Evolutionary conservation across 2,329 filamentous ascomycete species (phyloP), one percentile per base, ranked within the genome.

Genomic region (Cladophialophora yegresii): DNA sequence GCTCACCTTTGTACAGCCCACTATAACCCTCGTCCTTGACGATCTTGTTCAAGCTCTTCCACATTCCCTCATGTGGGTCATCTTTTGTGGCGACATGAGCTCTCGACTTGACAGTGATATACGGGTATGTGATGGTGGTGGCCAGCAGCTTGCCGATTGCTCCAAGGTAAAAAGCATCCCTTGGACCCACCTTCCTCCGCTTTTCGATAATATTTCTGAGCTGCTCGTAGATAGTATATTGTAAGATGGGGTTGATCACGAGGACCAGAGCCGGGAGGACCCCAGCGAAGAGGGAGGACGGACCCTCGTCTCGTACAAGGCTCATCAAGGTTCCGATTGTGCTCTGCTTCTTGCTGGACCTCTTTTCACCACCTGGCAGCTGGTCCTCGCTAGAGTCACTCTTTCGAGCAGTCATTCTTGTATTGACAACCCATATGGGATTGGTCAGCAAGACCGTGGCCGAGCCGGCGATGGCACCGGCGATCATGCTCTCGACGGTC

Each of bases 381-480:
- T 69, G 77, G 64, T 81, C 76, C 61, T 80, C 70, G 51, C 54
- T 76, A 63, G 82, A 77, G 57, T 80, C 70, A n/a, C 86, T 85
- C 79, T 90, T 89, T 73, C 92, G 87, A 56, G 95, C 93, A 23
- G 95, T 99, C 89, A 99, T 96, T 75, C 95, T 90, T 61, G 95
- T 99, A 83, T 99, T 99, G 77, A 99, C 84, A 58, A 99, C 95
- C 95, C 95, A 99, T 79, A 99, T 99, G 54, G 95, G 95, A 82
- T 99, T 99, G 66, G 95, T 99, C 74, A 97, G 84, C 74, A 99
- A 84, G 70, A 99, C 95, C 20, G 95, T 99, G 12, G 93, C 93
- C 70, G 89, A 93, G 12, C 95, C 95, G 47, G 95, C 95, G 72
- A 99, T 84, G 63, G 95, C 95, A 70, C 95, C 95, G 2, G 95